Base-by-base conservation (phyloP, 1,284 basidiomycete genomes). In the Cryptococcus sp. region DNA sequence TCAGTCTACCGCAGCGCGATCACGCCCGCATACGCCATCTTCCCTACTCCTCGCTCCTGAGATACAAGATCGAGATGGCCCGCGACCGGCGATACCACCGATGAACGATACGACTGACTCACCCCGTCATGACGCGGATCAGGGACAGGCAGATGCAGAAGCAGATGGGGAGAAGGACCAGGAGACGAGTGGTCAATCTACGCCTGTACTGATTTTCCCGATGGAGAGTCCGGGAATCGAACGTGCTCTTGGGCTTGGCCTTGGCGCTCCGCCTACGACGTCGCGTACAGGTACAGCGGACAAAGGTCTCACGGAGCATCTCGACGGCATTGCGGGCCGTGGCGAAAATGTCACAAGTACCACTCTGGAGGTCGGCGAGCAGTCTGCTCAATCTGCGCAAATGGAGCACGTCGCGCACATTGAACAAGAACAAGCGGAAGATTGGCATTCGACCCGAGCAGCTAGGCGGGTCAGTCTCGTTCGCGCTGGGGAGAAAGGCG, bases 371-470 rank as follows among this genome's bases (percentile, higher is more conserved):
- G 66, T 78, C 68, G 46, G 70, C 27, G 16, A 22, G 23, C 15
- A 40, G 22, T 38, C 45, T 38, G 46, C 47, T 25, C 51, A 74
- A 19, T 82, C 84, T 57, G 87, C 89, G 70, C 81, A 85, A 74
- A 20, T 8, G 50, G 30, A 40, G 45, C 38, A 49, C 3, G 41
- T 42, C 41, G 19, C 3, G 47, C 23, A 17, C 7, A 41, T 17
- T 19, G 22, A 38, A 25, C 25, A 49, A 16, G 66, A 70, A 43
- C 50, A 65, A 54, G 89, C 90, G 19, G 90, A 91, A 75, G 86
- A 88, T 59, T 93, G 90, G 90, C 82, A 89, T 73, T 86, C 86
- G 75, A 92, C 90, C 1, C 85, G 87, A 42, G 88, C 87, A 43
- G 90, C 89, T 16, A 88, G 89, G 64, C 86, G 89, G 16, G 91